Evolutionary conservation across 169 alveolate genomes (phyloP).

Genomic region (Eimeria acervulina): DNA sequence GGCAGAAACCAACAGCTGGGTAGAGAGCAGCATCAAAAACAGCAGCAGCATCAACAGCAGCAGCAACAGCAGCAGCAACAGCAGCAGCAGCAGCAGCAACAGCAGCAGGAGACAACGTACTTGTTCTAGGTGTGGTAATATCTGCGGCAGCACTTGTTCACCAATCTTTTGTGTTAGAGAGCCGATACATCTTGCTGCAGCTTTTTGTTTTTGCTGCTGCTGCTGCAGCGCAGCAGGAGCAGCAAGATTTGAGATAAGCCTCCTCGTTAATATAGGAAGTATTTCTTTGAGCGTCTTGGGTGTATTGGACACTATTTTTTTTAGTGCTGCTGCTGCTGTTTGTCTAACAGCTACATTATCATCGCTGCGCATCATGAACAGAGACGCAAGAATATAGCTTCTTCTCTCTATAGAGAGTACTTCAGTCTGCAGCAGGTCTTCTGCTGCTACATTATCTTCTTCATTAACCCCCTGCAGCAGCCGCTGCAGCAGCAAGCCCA

Average conservation of each 20-base stretch:
- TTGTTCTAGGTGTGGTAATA: conserved; percentile 84
- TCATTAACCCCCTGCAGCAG: conserved; percentile 64
- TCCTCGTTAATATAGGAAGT: conserved; percentile 85
- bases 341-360: conserved; percentile 86
- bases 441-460: conserved; percentile 69
- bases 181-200: conserved; percentile 86
- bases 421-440: conserved; percentile 83
- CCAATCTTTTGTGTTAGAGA: conserved; percentile 86
- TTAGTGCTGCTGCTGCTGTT: conserved; percentile 87
- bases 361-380: conserved; percentile 88
- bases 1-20: too few relatives aligned
- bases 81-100: conserved; percentile 33
- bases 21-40: neutral
- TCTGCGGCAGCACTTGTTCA: conserved; percentile 80
- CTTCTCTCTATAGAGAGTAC: conserved; percentile 88
- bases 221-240: conserved; percentile 45
- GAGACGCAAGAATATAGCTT: conserved; percentile 87
- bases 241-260: conserved; percentile 84
- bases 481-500: conserved; percentile 87
- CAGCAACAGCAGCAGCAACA: neutral
- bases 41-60: conserved; percentile 14
- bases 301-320: conserved; percentile 88
- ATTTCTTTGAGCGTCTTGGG: conserved; percentile 88
- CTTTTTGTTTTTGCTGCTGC: conserved; percentile 76
- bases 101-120: conserved; percentile 47